These are phyloP conservation scores for Zygoascus bituminiphila DNA, from an alignment of 805 yeast genomes.

Conservation along the genomic window DNA sequence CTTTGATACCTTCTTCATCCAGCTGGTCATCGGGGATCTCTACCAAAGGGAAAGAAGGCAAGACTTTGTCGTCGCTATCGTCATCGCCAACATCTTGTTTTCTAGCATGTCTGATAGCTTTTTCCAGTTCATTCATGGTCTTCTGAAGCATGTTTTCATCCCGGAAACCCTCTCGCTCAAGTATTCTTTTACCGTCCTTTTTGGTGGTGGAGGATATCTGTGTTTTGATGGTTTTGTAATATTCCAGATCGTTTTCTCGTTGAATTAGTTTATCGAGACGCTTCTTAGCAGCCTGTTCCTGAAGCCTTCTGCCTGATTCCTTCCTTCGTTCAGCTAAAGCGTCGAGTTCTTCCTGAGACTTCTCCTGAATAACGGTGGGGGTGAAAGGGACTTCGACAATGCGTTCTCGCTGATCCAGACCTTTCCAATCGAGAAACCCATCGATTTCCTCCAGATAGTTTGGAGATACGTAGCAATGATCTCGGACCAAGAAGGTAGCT, in stretches of 20 bases:
- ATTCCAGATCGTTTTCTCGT: slow-evolving; percentile 70
- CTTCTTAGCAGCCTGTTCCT: slow-evolving; percentile 84
- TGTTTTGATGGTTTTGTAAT: slow-evolving; percentile 52
- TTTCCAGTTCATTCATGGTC: slow-evolving; percentile 56
- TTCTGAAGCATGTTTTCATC: slow-evolving; percentile 64
- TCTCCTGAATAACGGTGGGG: slow-evolving; percentile 51
- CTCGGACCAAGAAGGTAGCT: slow-evolving; percentile 57
- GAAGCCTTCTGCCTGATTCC: slow-evolving; percentile 81
- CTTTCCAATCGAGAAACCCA: slow-evolving; percentile 48
- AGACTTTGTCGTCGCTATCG: slow-evolving; percentile 34
- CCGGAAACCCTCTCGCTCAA: slow-evolving; percentile 69
- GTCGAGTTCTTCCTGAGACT: slow-evolving; percentile 74
- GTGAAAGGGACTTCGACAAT: slow-evolving; percentile 77
- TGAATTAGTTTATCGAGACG: slow-evolving; percentile 72
- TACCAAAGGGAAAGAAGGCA: slow-evolving; percentile 65
- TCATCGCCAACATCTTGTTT: slow-evolving; percentile 57
- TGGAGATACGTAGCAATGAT: slow-evolving; percentile 68
- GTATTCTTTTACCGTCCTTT: slow-evolving; percentile 44
- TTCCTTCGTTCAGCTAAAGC: slow-evolving; percentile 68
- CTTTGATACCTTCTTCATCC: slow-evolving; percentile 70
- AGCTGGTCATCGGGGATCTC: slow-evolving; percentile 81
- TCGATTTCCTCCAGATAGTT: slow-evolving; percentile 60
- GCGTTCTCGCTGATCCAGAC: slow-evolving; percentile 59
- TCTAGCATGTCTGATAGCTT: slow-evolving; percentile 58
- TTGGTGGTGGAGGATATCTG: slow-evolving; percentile 34